Evolutionary conservation across 768 basidiomycete species (phyloP), one percentile per base, ranked within the genome.

Genomic region (Tricholoma matsutake): DNA sequence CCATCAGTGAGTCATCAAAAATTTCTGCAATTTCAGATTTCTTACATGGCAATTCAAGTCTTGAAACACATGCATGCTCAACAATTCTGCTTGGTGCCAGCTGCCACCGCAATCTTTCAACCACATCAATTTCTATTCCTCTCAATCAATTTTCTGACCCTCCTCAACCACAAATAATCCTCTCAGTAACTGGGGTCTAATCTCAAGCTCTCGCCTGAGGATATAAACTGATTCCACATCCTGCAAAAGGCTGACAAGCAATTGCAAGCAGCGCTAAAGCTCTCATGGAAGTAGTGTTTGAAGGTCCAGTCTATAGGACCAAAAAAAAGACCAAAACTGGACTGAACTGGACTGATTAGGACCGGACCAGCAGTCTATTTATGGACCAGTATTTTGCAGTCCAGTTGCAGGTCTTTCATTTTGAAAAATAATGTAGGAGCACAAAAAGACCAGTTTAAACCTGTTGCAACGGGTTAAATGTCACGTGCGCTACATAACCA

Each of bases 21-120:
- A 62, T 69, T 35, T 29, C 61, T 3, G 55, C 61, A n/a, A n/a
- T n/a, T n/a, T n/a, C n/a, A n/a, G 8, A 43, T 63, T 9, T 66
- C 65, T 4, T 62, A 64, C 35, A 49, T 66, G 37, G 45, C 45
- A 1, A 52, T 68, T 22, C 68, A 69, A 47, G 9, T 68, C 10
- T 67, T 61, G 49, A 32, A 67, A 37, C 53, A 63, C 13, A 14
- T 54, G 9, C 37, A 62, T 39, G 61, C 49, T 20, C 3, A 34
- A 14, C 58, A 63, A 37, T 67, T 67, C 34, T 20, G 56, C 11
- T 51, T n/a, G 4, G n/a, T 43, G 41, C 41, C 18, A 20, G 18
- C 41, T 43, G 41, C 41, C 16, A 43, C 9, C 2, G 41, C 41
- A 43, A n/a, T 43, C 41, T 43, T 43, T 20, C 43, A 45, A 18